These are phyloP conservation scores for Volvariella volvacea DNA, from an alignment of 1,284 basidiomycete species.

Conservation along the genomic window DNA sequence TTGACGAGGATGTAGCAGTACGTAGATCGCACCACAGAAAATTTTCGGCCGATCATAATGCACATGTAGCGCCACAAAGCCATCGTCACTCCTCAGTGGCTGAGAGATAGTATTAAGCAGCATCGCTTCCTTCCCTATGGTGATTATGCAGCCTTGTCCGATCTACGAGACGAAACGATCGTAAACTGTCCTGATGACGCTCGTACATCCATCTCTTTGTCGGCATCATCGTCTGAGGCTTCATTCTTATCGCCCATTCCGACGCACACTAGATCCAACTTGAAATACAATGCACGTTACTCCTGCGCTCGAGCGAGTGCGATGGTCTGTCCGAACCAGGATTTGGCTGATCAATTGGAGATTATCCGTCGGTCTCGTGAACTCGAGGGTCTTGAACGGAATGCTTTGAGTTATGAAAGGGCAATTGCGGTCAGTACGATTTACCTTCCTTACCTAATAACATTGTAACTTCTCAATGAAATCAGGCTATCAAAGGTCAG, in stretches of 20 bases:
- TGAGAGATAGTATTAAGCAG: conserved; percentile 45
- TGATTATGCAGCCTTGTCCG: conserved; percentile 46
- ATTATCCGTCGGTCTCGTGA: conserved; percentile 51
- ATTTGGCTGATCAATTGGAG: conserved; percentile 46
- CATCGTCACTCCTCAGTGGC: conserved; percentile 64
- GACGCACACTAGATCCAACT: conserved; percentile 17
- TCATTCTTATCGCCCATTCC: neutral
- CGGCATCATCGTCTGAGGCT: too few species aligned
- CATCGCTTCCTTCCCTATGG: conserved; percentile 40
- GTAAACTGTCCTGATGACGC: conserved; percentile 25
- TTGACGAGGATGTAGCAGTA: conserved; percentile 58
- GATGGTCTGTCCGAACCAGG: conserved; percentile 60
- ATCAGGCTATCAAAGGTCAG: conserved; percentile 56
- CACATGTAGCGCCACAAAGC: conserved; percentile 47
- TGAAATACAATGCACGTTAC: conserved; percentile 39
- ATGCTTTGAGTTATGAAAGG: conserved; percentile 60
- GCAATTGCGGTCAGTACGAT: conserved; percentile 49
- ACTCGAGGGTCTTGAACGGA: conserved; percentile 58
- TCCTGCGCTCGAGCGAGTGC: conserved; percentile 58
- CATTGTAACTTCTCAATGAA: conserved; percentile 3
- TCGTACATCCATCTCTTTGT: too few species aligned
- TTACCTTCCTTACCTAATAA: neutral
- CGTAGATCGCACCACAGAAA: conserved; percentile 21
- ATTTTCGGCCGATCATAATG: conserved; percentile 3
- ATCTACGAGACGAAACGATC: conserved; percentile 39